A percentile compares a stretch with the other conserved stretches of the same genome.
These are phyloP conservation scores for Fraxinus excelsior DNA, from an alignment of 257 asterid genomes.

Conservation along the genomic window DNA sequence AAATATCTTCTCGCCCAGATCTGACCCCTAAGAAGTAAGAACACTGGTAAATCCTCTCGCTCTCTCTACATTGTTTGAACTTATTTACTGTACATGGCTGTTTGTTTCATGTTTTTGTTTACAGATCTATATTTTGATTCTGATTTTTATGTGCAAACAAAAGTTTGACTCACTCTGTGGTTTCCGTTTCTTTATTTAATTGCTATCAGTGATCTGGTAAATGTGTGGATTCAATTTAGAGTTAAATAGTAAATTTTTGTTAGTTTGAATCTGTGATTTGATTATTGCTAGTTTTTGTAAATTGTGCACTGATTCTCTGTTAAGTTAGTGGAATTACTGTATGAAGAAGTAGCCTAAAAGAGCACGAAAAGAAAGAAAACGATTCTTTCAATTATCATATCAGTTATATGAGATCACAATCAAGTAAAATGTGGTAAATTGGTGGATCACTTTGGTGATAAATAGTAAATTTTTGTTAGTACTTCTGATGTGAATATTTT, in stretches of 20 bases:
- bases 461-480: background rate
- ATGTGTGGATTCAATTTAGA: background rate
- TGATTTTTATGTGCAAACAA: conserved; percentile 7
- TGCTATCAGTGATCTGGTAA: background rate
- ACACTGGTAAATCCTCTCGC: conserved; percentile 22
- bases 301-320: background rate
- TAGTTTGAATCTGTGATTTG: background rate
- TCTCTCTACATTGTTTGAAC: background rate
- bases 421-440: background rate
- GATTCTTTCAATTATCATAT: background rate
- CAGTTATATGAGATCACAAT: background rate
- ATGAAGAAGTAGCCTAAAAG: background rate
- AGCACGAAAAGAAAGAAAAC: background rate
- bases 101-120: conserved; percentile 15
- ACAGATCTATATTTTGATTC: conserved; percentile 28
- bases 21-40: conserved; percentile 20
- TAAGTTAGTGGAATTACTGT: background rate
- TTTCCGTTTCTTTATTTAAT: background rate
- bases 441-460: background rate
- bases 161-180: background rate
- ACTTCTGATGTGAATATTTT: background rate
- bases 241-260: background rate
- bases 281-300: background rate
- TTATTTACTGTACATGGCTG: background rate
- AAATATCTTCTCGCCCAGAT: conserved; percentile 30